These are phyloP conservation scores for Pythium phragmitis DNA, from an alignment of 352 stramenopile species.

Conservation along the genomic window DNA sequence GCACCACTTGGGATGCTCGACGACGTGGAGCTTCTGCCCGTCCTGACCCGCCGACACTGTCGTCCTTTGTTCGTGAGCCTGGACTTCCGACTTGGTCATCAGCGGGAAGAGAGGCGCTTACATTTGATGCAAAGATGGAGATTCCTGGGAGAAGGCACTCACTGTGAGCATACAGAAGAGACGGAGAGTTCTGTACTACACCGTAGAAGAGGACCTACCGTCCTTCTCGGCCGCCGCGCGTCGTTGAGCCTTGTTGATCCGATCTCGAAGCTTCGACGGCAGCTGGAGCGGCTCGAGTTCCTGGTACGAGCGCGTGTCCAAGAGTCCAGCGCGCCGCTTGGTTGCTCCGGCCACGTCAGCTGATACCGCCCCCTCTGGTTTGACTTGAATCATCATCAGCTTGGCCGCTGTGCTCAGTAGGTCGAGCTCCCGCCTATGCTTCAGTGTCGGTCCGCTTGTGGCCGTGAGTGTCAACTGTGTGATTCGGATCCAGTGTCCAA, in stretches of 20 bases:
- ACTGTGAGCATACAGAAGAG: neutral
- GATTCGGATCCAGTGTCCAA: neutral
- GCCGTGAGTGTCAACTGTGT: too few species aligned
- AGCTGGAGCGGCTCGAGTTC: slow-evolving; percentile 57
- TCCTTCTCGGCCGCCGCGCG: slow-evolving; percentile 70
- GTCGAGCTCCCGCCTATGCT: neutral
- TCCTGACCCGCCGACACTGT: too few species aligned
- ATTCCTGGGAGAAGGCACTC: slow-evolving; percentile 27
- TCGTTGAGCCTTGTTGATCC: slow-evolving; percentile 57
- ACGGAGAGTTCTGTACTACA: too few species aligned
- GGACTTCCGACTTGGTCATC: slow-evolving; percentile 23
- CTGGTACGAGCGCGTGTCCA: slow-evolving; percentile 62
- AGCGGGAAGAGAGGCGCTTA: neutral
- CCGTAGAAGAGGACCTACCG: slow-evolving; percentile 20
- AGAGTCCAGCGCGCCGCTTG: slow-evolving; percentile 23
- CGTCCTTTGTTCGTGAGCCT: neutral
- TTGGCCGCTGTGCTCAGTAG: neutral
- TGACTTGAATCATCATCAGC: slow-evolving; percentile 1
- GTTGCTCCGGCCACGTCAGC: neutral
- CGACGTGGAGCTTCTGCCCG: neutral
- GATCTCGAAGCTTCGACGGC: slow-evolving; percentile 58
- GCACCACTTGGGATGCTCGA: neutral
- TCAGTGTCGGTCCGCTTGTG: too few species aligned
- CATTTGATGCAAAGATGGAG: slow-evolving; percentile 47
- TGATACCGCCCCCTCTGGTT: neutral